Evolutionary conservation across 2,329 filamentous ascomycete genomes (phyloP).

Genomic region (Tolypocladium nubicola): DNA sequence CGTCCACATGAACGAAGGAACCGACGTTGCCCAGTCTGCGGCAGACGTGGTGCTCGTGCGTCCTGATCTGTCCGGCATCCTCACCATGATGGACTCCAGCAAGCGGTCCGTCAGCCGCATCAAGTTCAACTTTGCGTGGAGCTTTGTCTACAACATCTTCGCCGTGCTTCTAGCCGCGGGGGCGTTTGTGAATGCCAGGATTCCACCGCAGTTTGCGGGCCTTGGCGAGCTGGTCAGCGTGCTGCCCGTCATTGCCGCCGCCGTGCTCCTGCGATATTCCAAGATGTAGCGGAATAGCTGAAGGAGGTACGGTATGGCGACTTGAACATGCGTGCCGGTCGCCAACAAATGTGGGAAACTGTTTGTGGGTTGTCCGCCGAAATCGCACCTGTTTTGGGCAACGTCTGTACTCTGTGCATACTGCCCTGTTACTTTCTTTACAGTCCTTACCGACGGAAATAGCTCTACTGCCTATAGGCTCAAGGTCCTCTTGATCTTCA

Average conservation of each 20-base stretch:
- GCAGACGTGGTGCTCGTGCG: slow-evolving; percentile 61
- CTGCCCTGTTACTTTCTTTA: too few relatives aligned
- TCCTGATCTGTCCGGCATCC: slow-evolving; percentile 41
- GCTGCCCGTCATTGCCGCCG: slow-evolving; percentile 53
- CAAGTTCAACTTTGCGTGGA: slow-evolving; percentile 61
- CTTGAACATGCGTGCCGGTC: too few relatives aligned
- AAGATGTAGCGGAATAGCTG: slow-evolving; percentile 12
- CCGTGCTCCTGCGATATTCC: slow-evolving; percentile 35
- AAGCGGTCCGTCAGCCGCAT: slow-evolving; percentile 36
- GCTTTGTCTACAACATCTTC: slow-evolving; percentile 57
- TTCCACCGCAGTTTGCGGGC: slow-evolving; percentile 53
- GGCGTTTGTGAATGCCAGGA: slow-evolving; percentile 43
- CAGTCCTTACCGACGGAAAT: too few relatives aligned
- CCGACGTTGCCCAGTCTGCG: slow-evolving; percentile 54
- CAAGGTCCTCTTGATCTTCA: too few relatives aligned
- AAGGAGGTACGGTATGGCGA: too few relatives aligned
- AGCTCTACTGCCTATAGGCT: too few relatives aligned
- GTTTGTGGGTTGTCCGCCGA: too few relatives aligned
- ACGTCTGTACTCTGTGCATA: too few relatives aligned
- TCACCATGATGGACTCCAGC: slow-evolving; percentile 46
- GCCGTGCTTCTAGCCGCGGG: slow-evolving; percentile 58
- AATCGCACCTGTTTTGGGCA: too few relatives aligned
- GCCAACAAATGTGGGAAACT: too few relatives aligned
- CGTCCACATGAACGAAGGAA: slow-evolving; percentile 52
- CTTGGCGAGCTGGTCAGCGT: slow-evolving; percentile 67